These are phyloP conservation scores for Diaporthe citriasiana DNA, from an alignment of 2,329 filamentous ascomycete species.

Conservation along the genomic window DNA sequence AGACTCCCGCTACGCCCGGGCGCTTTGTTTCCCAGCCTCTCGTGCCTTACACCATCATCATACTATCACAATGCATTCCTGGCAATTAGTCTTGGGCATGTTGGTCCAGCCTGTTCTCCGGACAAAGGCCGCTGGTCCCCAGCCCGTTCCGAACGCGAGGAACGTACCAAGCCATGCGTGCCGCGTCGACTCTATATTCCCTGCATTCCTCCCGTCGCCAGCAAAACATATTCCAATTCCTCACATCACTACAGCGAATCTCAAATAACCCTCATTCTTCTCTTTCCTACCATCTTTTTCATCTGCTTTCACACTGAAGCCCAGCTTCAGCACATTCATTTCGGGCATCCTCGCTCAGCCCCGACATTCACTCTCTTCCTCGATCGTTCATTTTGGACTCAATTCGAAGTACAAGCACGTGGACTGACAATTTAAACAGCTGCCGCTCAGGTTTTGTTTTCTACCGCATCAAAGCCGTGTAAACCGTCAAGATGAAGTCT, in stretches of 20 bases:
- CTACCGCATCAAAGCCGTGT: conserved; percentile 22
- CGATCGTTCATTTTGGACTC: background rate
- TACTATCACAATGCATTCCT: conserved; percentile 29
- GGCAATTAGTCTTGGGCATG: conserved; percentile 16
- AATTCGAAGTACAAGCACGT: background rate
- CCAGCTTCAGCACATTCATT: conserved; percentile 32
- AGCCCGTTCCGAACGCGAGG: conserved; percentile 20
- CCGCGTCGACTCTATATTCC: conserved; percentile 29
- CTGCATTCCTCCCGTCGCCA: conserved; percentile 32
- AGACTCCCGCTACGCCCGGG: conserved; percentile 6
- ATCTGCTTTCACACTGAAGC: background rate
- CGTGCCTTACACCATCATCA: background rate
- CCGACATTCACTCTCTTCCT: conserved; percentile 22
- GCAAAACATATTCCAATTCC: conserved; percentile 32
- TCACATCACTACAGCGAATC: conserved; percentile 20
- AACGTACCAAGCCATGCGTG: conserved; percentile 27
- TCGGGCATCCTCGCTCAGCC: conserved; percentile 12
- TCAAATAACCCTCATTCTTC: conserved; percentile 31
- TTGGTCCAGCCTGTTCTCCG: background rate
- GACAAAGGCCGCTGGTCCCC: conserved; percentile 15
- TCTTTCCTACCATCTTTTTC: background rate
- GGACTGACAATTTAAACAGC: conserved; percentile 33
- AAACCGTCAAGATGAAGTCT: conserved; percentile 62
- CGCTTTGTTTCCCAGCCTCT: conserved; percentile 32
- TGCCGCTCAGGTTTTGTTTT: conserved; percentile 35